Percentiles rank a stretch among this genome's conserved stretches.
Evolutionary conservation across 192 early-diverging fungal species (phyloP).

Genomic region (Glomus cerebriforme): DNA sequence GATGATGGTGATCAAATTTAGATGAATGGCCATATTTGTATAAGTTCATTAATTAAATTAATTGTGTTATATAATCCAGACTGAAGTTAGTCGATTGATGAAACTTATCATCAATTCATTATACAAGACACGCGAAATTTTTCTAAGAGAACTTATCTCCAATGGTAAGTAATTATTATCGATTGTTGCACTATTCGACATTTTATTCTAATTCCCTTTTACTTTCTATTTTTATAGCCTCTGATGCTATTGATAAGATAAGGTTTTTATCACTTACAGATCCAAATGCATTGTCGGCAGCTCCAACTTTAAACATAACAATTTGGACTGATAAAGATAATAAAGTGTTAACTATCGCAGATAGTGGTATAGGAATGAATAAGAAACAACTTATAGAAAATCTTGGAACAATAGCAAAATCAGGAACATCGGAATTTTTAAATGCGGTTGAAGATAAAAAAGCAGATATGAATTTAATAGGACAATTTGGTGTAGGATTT

Average conservation of each 20-base stretch:
- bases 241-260: slow-evolving; percentile 96
- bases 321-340: slow-evolving; percentile 75
- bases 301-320: slow-evolving; percentile 77
- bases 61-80: slow-evolving; percentile 42
- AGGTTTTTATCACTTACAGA: slow-evolving; percentile 80
- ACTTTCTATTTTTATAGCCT: slow-evolving; percentile 40
- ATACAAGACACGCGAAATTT: slow-evolving; percentile 95
- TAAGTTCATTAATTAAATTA: no score
- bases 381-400: slow-evolving; percentile 85
- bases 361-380: slow-evolving; percentile 97
- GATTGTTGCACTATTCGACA: not conserved
- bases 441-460: slow-evolving; percentile 79
- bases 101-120: slow-evolving; percentile 95
- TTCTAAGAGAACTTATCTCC: slow-evolving; percentile 94
- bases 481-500: slow-evolving; percentile 99
- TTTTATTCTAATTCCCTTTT: not conserved
- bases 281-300: slow-evolving; percentile 55
- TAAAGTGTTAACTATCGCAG: slow-evolving; percentile 80
- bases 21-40: no score
- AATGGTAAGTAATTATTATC: slow-evolving; percentile 53
- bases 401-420: slow-evolving; percentile 97
- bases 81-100: slow-evolving; percentile 90
- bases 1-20: no score
- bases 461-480: slow-evolving; percentile 79
- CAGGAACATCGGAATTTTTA: slow-evolving; percentile 90